Evolutionary conservation across 1,284 basidiomycete genomes (phyloP), one percentile per base, ranked within the genome.

Genomic region (Heterobasidion parviporum): DNA sequence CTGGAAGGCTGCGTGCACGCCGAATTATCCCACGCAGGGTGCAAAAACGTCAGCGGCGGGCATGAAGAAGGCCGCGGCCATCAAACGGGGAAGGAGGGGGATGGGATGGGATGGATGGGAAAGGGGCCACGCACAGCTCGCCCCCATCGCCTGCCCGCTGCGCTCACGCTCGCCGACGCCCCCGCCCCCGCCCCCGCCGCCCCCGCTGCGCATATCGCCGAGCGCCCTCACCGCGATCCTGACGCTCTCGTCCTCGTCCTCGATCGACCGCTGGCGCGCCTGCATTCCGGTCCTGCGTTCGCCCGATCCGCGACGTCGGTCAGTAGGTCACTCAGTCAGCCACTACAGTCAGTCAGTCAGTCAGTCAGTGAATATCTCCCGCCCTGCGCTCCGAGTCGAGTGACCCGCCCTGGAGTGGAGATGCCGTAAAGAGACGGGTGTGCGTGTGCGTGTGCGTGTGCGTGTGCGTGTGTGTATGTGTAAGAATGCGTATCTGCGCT

Each of bases 171-270:
- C 18, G 18, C n/a, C 33, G 20, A n/a, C 33, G 7, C 5, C 8
- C 18, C 15, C 3, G 50, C 20, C 38, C 49, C 53, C n/a, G 41
- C 36, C 8, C 8, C 52, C 12, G 46, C 46, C 6, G 5, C 46
- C 65, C 59, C 76, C 71, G 59, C 77, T 81, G 56, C 84, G 74
- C 86, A 89, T 87, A 64, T 84, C 82, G 33, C 78, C 85, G 35
- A 89, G 74, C 9, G 83, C 85, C 53, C 76, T 73, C 16, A 85
- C 80, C 16, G 85, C 86, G 65, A 87, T 87, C 54, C 81, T 77
- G 6, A 85, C 84, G 63, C 73, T 74, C 66, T 80, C 79, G 60
- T 78, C 77, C 62, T 75, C 69, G 62, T 74, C 70, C 53, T 72
- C 70, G 61, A 70, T 67, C 32, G 66, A 52, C 54, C 58, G 57